These are phyloP conservation scores for Saturnispora diversa DNA, from an alignment of 805 yeast genomes.

Conservation along the genomic window DNA sequence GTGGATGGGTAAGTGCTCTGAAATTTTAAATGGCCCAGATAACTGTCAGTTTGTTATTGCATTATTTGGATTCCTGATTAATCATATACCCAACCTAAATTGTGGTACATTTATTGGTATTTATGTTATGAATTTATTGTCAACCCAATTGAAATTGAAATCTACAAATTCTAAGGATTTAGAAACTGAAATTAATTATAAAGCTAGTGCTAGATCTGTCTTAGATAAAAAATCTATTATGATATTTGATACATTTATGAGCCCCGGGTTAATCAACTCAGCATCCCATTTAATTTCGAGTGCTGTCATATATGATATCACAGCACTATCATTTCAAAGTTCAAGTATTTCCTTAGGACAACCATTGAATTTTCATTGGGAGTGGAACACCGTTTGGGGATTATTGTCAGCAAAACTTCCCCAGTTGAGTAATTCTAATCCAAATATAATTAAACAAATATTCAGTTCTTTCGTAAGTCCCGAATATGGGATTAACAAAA, in stretches of 20 bases:
- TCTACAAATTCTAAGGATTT: constrained; percentile 15
- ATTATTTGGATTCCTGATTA: constrained; percentile 41
- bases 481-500: constrained; percentile 3
- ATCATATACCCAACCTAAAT: constrained; percentile 20
- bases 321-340: constrained; percentile 19
- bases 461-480: neutral
- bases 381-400: constrained; percentile 9
- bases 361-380: constrained; percentile 3
- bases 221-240: constrained; percentile 37
- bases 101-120: constrained; percentile 22
- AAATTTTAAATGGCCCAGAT: constrained; percentile 39
- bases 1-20: constrained; percentile 45
- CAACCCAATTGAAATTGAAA: constrained; percentile 16
- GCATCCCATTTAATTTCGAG: constrained; percentile 18
- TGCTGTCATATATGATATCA: constrained; percentile 23
- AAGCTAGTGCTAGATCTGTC: constrained; percentile 41
- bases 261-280: constrained; percentile 10
- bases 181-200: constrained; percentile 32
- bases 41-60: constrained; percentile 46
- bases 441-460: constrained; percentile 2
- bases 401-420: constrained; percentile 7
- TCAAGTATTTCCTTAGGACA: neutral
- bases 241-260: constrained; percentile 22
- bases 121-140: constrained; percentile 22
- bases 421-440: neutral